phyloP scores from a whole-genome alignment of 345 rosid genomes.

The Balakata baccata region DNA sequence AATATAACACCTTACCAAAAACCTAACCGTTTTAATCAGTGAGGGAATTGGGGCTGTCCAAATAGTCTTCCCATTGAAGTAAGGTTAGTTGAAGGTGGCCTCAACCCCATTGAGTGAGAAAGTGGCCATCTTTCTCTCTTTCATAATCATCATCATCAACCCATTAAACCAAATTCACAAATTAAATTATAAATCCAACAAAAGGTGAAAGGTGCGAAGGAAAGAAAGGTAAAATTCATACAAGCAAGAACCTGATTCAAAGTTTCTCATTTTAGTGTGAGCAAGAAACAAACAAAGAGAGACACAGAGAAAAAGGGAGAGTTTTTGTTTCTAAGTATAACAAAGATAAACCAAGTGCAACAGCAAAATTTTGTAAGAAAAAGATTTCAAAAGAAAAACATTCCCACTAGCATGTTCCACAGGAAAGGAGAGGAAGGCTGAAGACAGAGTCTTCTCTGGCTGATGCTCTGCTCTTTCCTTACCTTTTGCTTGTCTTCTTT shows the following conservation, averaged over 20 bases:
- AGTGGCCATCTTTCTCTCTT: conserved; percentile 44
- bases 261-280: conserved; percentile 9
- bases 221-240: conserved; percentile 20
- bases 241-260: conserved; percentile 28
- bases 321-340: background rate
- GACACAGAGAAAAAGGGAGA: background rate
- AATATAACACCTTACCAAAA: conserved; percentile 3
- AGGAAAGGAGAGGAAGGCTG: conserved; percentile 28
- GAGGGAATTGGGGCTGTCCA: conserved; percentile 28
- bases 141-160: conserved; percentile 23
- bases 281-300: background rate
- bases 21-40: conserved; percentile 31
- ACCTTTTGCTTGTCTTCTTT: background rate
- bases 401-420: conserved; percentile 17
- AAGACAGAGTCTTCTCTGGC: conserved; percentile 32
- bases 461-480: conserved; percentile 20
- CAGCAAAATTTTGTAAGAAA: background rate
- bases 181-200: conserved; percentile 32
- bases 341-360: too few relatives aligned
- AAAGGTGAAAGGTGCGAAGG: conserved; percentile 25
- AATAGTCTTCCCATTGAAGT: conserved; percentile 53
- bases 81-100: conserved; percentile 36
- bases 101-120: conserved; percentile 51
- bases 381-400: background rate
- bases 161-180: background rate